Percentiles rank a stretch among this genome's conserved stretches.
Conservation (phyloP, 2,329 filamentous ascomycete species). For the Xylaria sp. region DNA sequence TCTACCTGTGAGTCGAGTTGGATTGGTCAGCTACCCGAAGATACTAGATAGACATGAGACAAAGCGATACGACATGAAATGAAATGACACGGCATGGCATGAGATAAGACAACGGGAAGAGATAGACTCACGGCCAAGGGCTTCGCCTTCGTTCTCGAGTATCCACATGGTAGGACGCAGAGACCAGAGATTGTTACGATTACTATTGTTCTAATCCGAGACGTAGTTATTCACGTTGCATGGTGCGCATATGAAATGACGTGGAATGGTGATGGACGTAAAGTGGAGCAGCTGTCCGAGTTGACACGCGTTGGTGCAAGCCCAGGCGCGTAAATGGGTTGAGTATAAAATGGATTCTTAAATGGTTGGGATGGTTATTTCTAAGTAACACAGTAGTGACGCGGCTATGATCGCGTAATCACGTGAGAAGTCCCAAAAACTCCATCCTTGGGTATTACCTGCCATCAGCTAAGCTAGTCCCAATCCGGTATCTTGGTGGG, state of each 20-base stretch:
- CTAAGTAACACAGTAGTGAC: not conserved
- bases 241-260: not conserved
- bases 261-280: not conserved
- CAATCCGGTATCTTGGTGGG: not conserved
- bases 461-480: no score
- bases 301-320: conserved; percentile 18
- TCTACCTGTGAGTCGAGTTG: conserved; percentile 62
- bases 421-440: conserved; percentile 18
- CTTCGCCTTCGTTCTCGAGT: conserved; percentile 63
- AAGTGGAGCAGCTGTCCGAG: conserved; percentile 14
- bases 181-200: not conserved
- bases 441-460: not conserved
- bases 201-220: conserved; percentile 2
- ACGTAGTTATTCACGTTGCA: conserved; percentile 7
- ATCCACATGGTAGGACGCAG: conserved; percentile 61
- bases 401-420: conserved; percentile 24
- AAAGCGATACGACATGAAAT: not conserved
- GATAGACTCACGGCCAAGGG: conserved; percentile 56
- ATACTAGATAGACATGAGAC: not conserved
- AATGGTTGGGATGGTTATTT: not conserved
- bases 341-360: not conserved
- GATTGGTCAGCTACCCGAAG: conserved; percentile 27
- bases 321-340: conserved; percentile 29
- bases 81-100: not conserved
- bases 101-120: not conserved